Conservation (phyloP, 2,329 filamentous ascomycete species). For the Graphiopsis chlorocephala region DNA sequence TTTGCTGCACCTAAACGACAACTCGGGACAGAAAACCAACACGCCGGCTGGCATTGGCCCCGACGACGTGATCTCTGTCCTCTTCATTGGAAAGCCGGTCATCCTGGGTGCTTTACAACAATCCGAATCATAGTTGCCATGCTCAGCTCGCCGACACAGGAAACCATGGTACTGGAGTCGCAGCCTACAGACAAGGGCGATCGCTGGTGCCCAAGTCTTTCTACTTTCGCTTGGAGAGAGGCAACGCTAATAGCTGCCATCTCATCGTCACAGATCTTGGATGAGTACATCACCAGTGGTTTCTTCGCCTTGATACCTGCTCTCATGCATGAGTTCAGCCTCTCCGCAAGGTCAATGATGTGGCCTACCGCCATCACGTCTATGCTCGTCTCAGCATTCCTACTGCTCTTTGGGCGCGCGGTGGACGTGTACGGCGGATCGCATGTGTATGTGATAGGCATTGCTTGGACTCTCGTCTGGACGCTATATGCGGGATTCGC, state of each 20-base stretch:
- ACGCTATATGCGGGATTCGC: slow-evolving; percentile 33
- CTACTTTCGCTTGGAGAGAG: slow-evolving; percentile 47
- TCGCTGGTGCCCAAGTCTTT: too few relatives aligned
- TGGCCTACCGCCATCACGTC: slow-evolving; percentile 55
- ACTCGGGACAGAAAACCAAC: too few relatives aligned
- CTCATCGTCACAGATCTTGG: slow-evolving; percentile 30
- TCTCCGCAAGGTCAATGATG: slow-evolving; percentile 61
- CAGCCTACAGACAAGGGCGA: too few relatives aligned
- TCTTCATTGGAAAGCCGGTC: too few relatives aligned
- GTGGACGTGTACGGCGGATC: slow-evolving; percentile 63
- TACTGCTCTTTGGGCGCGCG: slow-evolving; percentile 45
- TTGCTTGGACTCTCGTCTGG: slow-evolving; percentile 44
- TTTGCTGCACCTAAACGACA: too few relatives aligned
- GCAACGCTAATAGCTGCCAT: slow-evolving; percentile 59
- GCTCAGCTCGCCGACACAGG: too few relatives aligned
- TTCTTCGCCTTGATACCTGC: slow-evolving; percentile 69
- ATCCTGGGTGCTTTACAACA: too few relatives aligned
- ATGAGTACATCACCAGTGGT: slow-evolving; percentile 74
- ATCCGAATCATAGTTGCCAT: too few relatives aligned
- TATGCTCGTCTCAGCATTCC: slow-evolving; percentile 47
- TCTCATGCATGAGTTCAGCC: slow-evolving; percentile 59
- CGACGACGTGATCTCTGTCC: too few relatives aligned
- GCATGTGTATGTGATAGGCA: slow-evolving; percentile 57
- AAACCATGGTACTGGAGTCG: too few relatives aligned
- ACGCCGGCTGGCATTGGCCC: too few relatives aligned